A percentile compares a stretch with the other conserved stretches of the same genome.
Evolutionary conservation across 192 early-diverging fungal species (phyloP).

Genomic region (Umbelopsis sp.): DNA sequence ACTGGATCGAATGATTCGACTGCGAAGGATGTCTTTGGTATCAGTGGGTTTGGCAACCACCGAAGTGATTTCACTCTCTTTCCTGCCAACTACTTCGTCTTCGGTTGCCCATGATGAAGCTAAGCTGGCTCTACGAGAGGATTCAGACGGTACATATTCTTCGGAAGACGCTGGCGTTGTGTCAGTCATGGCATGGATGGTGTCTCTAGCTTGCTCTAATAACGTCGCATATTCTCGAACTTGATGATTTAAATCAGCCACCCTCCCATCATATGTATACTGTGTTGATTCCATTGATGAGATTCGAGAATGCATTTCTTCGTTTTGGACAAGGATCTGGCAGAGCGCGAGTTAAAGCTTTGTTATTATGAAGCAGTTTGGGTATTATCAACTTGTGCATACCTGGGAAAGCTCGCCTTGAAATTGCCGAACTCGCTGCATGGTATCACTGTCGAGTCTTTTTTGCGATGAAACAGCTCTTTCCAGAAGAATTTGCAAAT

Average conservation of each 20-base stretch:
- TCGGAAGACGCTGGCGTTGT: conserved; percentile 16
- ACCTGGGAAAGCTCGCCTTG: conserved; percentile 30
- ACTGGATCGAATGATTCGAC: conserved; percentile 11
- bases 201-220: conserved; percentile 37
- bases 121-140: conserved; percentile 22
- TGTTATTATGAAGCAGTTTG: not conserved
- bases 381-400: not conserved
- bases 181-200: conserved; percentile 35
- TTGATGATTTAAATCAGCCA: conserved; percentile 26
- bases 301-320: conserved; percentile 30
- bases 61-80: conserved; percentile 12
- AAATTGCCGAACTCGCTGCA: conserved; percentile 31
- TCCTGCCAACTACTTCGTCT: conserved; percentile 14
- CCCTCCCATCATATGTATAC: conserved; percentile 32
- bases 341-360: not conserved
- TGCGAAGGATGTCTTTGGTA: conserved; percentile 7
- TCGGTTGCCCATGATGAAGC: conserved; percentile 26
- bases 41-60: not conserved
- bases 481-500: conserved; percentile 39
- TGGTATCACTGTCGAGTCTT: conserved; percentile 33
- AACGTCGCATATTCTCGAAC: conserved; percentile 35
- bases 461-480: conserved; percentile 37
- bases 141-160: not conserved
- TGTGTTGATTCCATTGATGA: conserved; percentile 27
- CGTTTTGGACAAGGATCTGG: conserved; percentile 31